Percentiles rank a stretch among this genome's conserved stretches.
Evolutionary conservation across 1,139 yeast genomes (phyloP).

Genomic region (Pichia sp.): DNA sequence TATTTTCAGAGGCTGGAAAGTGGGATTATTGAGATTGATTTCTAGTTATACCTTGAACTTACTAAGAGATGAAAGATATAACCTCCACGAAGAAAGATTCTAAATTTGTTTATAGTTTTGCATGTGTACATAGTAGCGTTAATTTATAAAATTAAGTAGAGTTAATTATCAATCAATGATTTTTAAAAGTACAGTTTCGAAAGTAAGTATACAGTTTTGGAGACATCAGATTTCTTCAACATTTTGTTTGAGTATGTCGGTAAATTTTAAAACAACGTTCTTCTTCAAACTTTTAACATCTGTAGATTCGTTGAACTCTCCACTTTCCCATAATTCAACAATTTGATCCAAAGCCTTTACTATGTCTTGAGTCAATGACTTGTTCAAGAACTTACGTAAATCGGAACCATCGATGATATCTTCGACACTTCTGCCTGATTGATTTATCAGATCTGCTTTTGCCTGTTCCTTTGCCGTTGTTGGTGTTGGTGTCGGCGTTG

Average conservation of each 20-base stretch:
- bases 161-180: too few relatives aligned
- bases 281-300: conserved; percentile 41
- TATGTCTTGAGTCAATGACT: conserved; percentile 63
- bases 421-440: conserved; percentile 19
- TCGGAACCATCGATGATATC: conserved; percentile 82
- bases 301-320: conserved; percentile 32
- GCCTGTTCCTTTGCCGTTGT: conserved; percentile 2
- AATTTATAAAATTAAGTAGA: too few relatives aligned
- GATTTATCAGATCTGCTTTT: conserved; percentile 12
- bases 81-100: conserved; percentile 42
- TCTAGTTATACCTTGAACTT: conserved; percentile 85
- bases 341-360: conserved; percentile 67
- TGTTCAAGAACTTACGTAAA: conserved; percentile 73
- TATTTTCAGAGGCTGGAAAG: conserved; percentile 90
- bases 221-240: too few relatives aligned
- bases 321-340: conserved; percentile 22
- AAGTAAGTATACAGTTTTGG: too few relatives aligned
- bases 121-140: not conserved
- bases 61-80: conserved; percentile 51
- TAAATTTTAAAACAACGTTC: conserved; percentile 69
- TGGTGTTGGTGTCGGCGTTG: not conserved
- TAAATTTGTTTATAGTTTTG: conserved; percentile 16
- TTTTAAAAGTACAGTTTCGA: too few relatives aligned
- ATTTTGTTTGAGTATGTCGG: conserved; percentile 63
- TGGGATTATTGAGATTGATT: conserved; percentile 72